A percentile compares a stretch with the other conserved stretches of the same genome.
phyloP scores from a whole-genome alignment of 768 basidiomycete genomes.

The Macrolepiota fuliginosa region DNA sequence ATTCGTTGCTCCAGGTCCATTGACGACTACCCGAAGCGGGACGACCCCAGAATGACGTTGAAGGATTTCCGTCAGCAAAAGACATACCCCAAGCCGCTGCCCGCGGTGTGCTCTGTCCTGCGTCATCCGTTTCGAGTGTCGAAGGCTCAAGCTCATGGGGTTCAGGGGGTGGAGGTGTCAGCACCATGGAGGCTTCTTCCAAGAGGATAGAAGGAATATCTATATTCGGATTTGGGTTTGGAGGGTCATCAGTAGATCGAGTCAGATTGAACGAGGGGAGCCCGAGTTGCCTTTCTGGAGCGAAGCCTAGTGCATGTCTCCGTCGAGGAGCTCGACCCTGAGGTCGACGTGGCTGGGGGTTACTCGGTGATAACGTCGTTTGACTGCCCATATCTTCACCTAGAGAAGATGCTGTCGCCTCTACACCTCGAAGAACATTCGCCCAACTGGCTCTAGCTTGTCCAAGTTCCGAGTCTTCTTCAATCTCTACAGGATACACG shows the following conservation, averaged over 20 bases:
- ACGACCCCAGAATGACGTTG: constrained; percentile 8
- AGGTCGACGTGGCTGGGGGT: background rate
- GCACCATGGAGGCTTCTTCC: background rate
- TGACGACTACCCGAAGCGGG: background rate
- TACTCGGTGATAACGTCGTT: background rate
- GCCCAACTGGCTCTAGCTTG: constrained; percentile 10
- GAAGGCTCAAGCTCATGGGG: background rate
- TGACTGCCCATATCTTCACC: background rate
- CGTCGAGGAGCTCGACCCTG: background rate
- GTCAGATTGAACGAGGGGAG: background rate
- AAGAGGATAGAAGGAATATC: background rate
- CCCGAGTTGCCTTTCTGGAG: constrained; percentile 7
- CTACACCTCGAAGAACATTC: constrained; percentile 8
- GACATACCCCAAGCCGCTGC: constrained; percentile 3
- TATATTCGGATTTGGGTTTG: background rate
- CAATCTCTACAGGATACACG: background rate
- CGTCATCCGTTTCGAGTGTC: background rate
- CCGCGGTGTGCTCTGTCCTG: constrained; percentile 3
- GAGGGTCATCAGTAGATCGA: background rate
- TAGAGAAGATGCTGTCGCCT: constrained; percentile 6
- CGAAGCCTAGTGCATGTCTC: constrained; percentile 2
- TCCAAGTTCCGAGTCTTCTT: constrained; percentile 5
- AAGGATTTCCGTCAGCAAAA: background rate
- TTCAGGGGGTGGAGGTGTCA: constrained; percentile 9
- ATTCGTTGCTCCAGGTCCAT: constrained; percentile 12